A percentile compares a stretch with the other conserved stretches of the same genome.
phyloP scores from a whole-genome alignment of 2,329 filamentous ascomycete genomes.

The Nannizziopsis arthrosporioides region DNA sequence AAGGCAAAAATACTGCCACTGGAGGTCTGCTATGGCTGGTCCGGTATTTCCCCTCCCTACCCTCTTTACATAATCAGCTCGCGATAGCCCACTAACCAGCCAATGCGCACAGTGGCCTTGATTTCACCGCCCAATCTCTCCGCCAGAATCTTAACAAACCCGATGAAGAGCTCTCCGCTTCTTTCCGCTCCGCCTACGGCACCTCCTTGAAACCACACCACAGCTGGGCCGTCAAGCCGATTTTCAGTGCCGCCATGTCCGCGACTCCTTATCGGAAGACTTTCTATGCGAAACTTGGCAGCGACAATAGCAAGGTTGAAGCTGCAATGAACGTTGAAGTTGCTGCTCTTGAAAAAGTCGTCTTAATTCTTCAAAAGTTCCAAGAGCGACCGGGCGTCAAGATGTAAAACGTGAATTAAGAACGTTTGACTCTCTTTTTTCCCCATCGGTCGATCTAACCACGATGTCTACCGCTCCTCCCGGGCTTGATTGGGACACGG shows the following conservation, averaged over 20 bases:
- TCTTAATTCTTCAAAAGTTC: constrained; percentile 62
- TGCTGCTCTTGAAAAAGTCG: constrained; percentile 61
- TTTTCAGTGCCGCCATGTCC: constrained; percentile 87
- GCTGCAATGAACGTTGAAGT: constrained; percentile 60
- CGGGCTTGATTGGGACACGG: too few species aligned
- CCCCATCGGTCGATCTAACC: not conserved
- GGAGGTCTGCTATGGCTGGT: constrained; percentile 86
- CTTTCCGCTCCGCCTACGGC: constrained; percentile 77
- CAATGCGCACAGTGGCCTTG: constrained; percentile 56
- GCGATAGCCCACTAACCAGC: not conserved
- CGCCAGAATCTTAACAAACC: constrained; percentile 60
- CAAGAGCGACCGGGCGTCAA: constrained; percentile 43
- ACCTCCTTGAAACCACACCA: constrained; percentile 86
- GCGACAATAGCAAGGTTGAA: constrained; percentile 43
- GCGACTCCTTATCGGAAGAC: constrained; percentile 87
- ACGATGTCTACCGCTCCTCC: too few species aligned
- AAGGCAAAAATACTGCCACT: constrained; percentile 75
- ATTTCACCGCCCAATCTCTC: constrained; percentile 83
- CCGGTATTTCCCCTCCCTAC: constrained; percentile 46
- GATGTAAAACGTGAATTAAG: constrained; percentile 26
- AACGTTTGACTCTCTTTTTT: not conserved
- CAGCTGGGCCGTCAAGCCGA: constrained; percentile 74
- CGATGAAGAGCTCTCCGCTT: constrained; percentile 64
- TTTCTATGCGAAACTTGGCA: constrained; percentile 75
- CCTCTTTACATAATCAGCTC: not conserved